Evolutionary conservation across 495 filamentous ascomycete genomes (phyloP), one percentile per base, ranked within the genome.

Genomic region (Barbatosphaeria neglecta): DNA sequence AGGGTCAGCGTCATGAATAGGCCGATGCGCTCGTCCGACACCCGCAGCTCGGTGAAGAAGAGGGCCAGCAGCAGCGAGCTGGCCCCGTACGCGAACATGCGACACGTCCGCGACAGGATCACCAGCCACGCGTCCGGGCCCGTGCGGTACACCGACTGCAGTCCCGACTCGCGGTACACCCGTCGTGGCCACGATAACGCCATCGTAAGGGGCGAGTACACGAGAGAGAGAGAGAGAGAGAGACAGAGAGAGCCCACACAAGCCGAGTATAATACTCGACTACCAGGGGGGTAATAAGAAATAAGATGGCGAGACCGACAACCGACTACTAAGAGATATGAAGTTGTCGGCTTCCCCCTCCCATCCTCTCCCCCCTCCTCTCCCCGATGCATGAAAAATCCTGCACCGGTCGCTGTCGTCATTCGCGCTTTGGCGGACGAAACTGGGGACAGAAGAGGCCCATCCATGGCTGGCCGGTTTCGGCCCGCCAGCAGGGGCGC

Each of bases 1-100:
- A 94, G 68, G 0, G 89, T 95, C 37, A 93, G 60, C 0, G 83
- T 89, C 87, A 95, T 93, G 63, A 95, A 93, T 4, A 90, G 68
- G 6, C 88, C 88, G 44, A 89, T 90, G 16, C 67, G 69, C 4
- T 73, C 64, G 59, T 88, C 83, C 3, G 81, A 68, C 45, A 82
- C 75, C 4, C 65, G 62, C 2, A 93, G 65, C 2, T 74, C 75
- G 11, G 74, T 70, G 27, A 94, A 63, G 49, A 70, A 72, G 27
- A 67, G 61, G 15, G 65, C 68, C 4, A 72, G 58, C 27, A 69
- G 50, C 0, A 72, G 61, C 10, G 63, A 59, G 44, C 55, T 56
- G 20, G 55, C 52, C 47, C 68, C 68, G 50, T 70, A 69, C 37
- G 65, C 64, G 40, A 70, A 60, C 67, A 69, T 69, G 48, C 68